Base-by-base conservation (phyloP, 2,329 filamentous ascomycete species). In the Cryphonectria naterciae region DNA sequence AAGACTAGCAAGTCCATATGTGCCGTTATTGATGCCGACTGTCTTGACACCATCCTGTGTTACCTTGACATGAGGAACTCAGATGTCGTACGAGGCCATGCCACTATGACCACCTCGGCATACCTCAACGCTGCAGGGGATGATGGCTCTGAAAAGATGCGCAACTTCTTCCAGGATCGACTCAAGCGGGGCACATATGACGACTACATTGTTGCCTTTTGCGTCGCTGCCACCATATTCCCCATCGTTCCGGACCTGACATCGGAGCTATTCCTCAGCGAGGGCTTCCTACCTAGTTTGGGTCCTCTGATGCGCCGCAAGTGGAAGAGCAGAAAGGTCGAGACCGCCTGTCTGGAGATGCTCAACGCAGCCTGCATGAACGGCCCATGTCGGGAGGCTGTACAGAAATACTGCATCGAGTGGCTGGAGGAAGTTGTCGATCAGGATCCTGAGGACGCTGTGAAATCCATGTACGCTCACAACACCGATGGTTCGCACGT, bases 281-380 rank as follows among this genome's bases (percentile, higher is more conserved):
- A 97, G 75, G 93, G 93, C 3, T 98, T 99, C 77, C 84, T 98
- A 62, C 85, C 89, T 71, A 91, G 89, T 69, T 86, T 98, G 8
- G 91, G 92, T 22, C 89, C 92, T 19, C 84, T 97, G 68, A 92
- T 97, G 80, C 87, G 92, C 74, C 88, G 91, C 75, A 94, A 91
- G 78, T 93, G 92, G 84, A 97, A 95, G 84, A 95, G 92, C 78
- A 88, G 89, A 75, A 93, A 93, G 76, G 92, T 98, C 32, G 94
- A 97, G 81, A 91, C 93, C 71, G 93, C 94, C 2, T 92, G 94
- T 64, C 82, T 99, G 75, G 93, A 98, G 77, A 89, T 99, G 82
- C 86, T 99, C 70, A 97, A 95, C 80, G 94, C 93, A 17, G 95
- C 95, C 8, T 98, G 94, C 80, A 93, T 97, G 81, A 93, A 97